Evolutionary conservation across 768 basidiomycete genomes (phyloP), one percentile per base, ranked within the genome.

Genomic region (Vishniacozyma victoriae): DNA sequence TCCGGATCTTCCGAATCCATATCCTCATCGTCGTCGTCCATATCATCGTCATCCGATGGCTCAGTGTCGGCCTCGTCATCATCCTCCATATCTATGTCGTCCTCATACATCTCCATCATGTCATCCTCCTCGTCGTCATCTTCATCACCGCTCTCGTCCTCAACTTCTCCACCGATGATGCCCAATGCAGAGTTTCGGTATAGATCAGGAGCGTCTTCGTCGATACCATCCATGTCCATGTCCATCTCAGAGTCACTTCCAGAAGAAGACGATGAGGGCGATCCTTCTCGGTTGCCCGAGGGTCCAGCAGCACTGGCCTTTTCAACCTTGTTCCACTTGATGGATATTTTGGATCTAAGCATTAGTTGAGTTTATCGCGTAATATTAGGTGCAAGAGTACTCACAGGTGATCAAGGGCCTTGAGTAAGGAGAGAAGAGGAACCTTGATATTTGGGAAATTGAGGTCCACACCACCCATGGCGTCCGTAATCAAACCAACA

Each of bases 381-480:
- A 20, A 27, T 26, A 35, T 16, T 37, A 16, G 29, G 18, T 19
- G 4, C 35, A 39, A 20, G 43, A 41, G 31, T 16, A 73, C 87
- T 72, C 71, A 91, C 91, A 99, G 71, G 59, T 84, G 80, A 60
- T 97, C 91, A 41, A 99, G 73, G 5, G 95, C 92, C 13, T 84
- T 81, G 36, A 99, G 75, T 49, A 99, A 82, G 0, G 87, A 82
- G 14, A 84, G 82, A n/a, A 96, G 84, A 24, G 96, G 76, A 31
- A 79, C 79, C 41, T 86, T 83, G 53, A 95, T 81, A 59, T 90
- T 83, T 1, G 95, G 95, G 72, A 89, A 96, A 67, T 95, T 95
- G 31, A 97, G 79, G 64, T 99, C 95, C 35, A 93, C 82, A 44
- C 99, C 95, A 4, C 86, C 83, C 15, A 96, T 77, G 11, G 90